Evolutionary conservation across 2,329 filamentous ascomycete species (phyloP).

Genomic region (Catunica adiposa): DNA sequence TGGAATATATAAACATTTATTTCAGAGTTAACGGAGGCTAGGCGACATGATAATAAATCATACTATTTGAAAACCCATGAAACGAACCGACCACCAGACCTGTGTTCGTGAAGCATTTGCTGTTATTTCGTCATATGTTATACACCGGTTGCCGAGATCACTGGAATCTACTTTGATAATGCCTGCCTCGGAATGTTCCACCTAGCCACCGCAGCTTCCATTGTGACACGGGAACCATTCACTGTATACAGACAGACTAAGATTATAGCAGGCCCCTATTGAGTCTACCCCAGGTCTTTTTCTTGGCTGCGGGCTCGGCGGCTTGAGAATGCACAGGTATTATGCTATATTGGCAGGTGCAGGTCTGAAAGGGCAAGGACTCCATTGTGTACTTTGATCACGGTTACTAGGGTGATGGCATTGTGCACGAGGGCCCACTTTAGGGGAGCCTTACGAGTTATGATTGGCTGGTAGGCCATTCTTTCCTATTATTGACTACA

Average conservation of each 20-base stretch:
- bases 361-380: background rate
- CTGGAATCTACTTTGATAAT: background rate
- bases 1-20: too few species aligned
- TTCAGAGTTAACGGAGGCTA: too few species aligned
- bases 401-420: constrained; percentile 2
- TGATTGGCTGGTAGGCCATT: background rate
- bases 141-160: background rate
- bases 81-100: too few species aligned
- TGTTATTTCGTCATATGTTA: too few species aligned
- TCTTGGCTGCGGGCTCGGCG: too few species aligned
- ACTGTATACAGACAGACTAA: background rate
- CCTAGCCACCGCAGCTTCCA: background rate
- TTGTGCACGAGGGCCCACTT: background rate
- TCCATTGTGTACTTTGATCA: constrained; percentile 1
- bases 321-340: too few species aligned
- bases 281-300: too few species aligned
- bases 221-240: background rate
- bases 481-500: constrained; percentile 6
- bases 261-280: too few species aligned
- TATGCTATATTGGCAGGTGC: too few species aligned
- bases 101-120: too few species aligned
- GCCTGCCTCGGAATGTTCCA: background rate
- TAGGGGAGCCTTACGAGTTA: background rate
- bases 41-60: too few species aligned
- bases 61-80: too few species aligned